Base-by-base conservation (phyloP, 257 asterid species). In the Solanum paucissectum region DNA sequence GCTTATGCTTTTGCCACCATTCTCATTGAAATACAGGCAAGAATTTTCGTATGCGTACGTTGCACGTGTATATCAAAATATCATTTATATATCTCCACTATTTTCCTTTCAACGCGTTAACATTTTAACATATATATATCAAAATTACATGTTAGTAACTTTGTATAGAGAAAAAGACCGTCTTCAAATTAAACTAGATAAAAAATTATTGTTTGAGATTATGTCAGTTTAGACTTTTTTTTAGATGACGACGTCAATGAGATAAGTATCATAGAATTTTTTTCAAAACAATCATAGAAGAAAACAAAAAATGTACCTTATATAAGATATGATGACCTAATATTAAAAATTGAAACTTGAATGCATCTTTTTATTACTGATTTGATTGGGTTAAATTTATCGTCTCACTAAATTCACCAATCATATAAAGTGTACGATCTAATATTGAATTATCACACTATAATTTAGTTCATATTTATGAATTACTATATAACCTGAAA, bases 1-100 rank as follows among this genome's bases (percentile, higher is more conserved):
- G 90, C 97, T 18, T 94, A 88, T 86, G 88, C 93, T 79, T 94
- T 91, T 89, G 86, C 93, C 87, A 75, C 90, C 36, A 89, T 94
- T 89, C 94, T 93, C 82, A 49, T 93, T 87, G 93, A 93, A 83
- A 93, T 93, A 68, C 90, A 93, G 91, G 95, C 88, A 68, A 34
- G 88, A 23, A 58, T 20, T 2, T 32, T 14, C 0, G 4, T 0
- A 0, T 72, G 3, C 23, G 34, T 72, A 11, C 4, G 23, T 72
- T 8, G 27, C 29, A 73, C 29, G 49, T 73, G 29, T 73, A 73
- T 20, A 2, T 36, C 18, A 12, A 73, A 18, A 11, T 36, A 10
- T 73, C 0, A 11, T 0, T 34, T 11, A 12, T 64, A 18, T 18
- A 72, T 18, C 1, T 4, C 0, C 0, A 13, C 0, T 13, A 27